Base-by-base conservation (phyloP, 2,329 filamentous ascomycete genomes). In the Talaromyces sp. region DNA sequence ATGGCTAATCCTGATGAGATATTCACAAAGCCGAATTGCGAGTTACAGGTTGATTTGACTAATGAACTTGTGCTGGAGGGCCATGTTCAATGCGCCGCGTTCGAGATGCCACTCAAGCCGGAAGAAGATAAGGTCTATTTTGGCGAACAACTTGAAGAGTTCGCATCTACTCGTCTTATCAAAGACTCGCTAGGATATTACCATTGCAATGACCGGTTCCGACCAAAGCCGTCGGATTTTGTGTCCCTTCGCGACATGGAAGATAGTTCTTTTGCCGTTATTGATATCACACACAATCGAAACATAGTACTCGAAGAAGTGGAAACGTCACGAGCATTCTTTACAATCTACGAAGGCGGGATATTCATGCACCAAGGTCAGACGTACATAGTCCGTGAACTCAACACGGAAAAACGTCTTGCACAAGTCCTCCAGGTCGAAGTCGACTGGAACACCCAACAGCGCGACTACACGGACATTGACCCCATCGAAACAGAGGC, bases 331-430 rank as follows among this genome's bases (percentile, higher is more conserved):
- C 88, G 95, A n/a, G 94, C 94, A 1, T 94, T 92, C 70, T 98
- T 97, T 78, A 97, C 93, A 1, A 86, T 99, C 67, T 99, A 99
- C 77, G 94, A 98, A 76, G 95, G 95, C 13, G 95, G 92, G 53
- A 97, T 99, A 68, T 99, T 96, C 79, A 83, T 99, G 5, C 95
- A 99, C 72, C 95, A 99, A 79, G 95, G 95, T n/a, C 88, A 88
- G 68, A 94, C 90, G 1, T 99, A 97, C 74, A 85, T 98, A 2
- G 91, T 99, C 61, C 91, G 92, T 70, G 93, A 98, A 71, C 93
- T 98, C 73, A 87, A 87, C 68, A 89, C 91, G 0, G 91, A 95
- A 38, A 85, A 85, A 67, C 89, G 89, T 73, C 89, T 97, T 70
- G 95, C 95, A 4, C 91, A 91, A 69, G 95, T 99, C 3, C 90